phyloP scores from a whole-genome alignment of 768 basidiomycete species.

The Heimioporus sp. region DNA sequence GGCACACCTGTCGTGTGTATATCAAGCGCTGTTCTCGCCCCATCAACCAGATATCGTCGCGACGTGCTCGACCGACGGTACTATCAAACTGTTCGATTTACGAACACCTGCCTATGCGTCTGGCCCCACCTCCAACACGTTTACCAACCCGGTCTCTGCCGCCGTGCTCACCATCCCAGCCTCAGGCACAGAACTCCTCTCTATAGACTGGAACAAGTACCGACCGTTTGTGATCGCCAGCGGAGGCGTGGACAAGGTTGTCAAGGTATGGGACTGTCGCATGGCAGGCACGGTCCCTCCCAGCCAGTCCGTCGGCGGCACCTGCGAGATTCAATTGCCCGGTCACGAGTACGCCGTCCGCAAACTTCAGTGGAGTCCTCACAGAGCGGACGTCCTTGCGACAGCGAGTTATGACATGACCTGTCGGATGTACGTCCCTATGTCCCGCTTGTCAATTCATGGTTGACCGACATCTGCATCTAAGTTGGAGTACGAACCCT shows the following conservation, averaged over 20 bases:
- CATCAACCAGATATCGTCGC: constrained; percentile 81
- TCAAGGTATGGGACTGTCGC: constrained; percentile 85
- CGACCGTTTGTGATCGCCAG: constrained; percentile 74
- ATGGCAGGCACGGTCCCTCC: constrained; percentile 64
- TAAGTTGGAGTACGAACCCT: constrained; percentile 74
- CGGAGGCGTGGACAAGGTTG: constrained; percentile 72
- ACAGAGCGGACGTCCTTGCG: constrained; percentile 66
- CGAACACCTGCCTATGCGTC: constrained; percentile 59
- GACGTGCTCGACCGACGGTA: constrained; percentile 86
- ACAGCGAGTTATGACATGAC: constrained; percentile 93
- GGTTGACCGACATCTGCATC: constrained; percentile 1
- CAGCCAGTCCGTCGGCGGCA: constrained; percentile 59
- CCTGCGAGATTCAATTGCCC: constrained; percentile 64
- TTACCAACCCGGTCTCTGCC: constrained; percentile 65
- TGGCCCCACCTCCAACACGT: constrained; percentile 50
- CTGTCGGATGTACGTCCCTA: constrained; percentile 70
- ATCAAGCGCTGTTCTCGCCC: constrained; percentile 90
- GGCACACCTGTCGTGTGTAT: constrained; percentile 83
- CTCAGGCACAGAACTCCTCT: constrained; percentile 73
- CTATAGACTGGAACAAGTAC: constrained; percentile 94
- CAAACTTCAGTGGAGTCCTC: constrained; percentile 88
- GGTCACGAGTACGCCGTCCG: constrained; percentile 92
- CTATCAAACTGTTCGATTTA: constrained; percentile 79
- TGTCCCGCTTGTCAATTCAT: not conserved
- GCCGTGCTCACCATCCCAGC: constrained; percentile 78